Conservation (phyloP, 192 early-diverging fungal genomes). For the Backusella westeae region DNA sequence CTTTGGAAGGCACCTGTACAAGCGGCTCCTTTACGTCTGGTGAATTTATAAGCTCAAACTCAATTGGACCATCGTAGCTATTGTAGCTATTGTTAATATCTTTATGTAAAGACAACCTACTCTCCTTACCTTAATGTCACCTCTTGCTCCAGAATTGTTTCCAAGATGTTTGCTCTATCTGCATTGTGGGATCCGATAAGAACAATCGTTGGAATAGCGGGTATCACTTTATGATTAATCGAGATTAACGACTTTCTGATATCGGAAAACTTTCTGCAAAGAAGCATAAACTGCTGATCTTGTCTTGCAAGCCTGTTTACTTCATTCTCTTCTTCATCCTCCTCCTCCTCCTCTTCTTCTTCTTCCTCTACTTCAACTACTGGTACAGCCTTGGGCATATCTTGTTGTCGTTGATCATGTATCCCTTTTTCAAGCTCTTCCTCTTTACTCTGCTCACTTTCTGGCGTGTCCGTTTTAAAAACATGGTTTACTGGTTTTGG, state of each 20-base stretch:
- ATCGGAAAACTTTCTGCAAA: conserved; percentile 93
- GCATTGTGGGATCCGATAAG: conserved; percentile 83
- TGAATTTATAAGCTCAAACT: conserved; percentile 78
- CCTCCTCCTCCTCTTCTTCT: conserved; percentile 22
- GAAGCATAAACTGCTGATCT: conserved; percentile 75
- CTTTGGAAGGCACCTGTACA: conserved; percentile 79
- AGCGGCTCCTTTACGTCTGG: conserved; percentile 71
- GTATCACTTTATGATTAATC: conserved; percentile 70
- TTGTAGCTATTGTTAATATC: conserved; percentile 26
- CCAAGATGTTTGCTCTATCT: conserved; percentile 79
- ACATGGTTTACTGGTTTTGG: conserved; percentile 2
- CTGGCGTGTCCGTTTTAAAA: neutral
- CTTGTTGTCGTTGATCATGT: neutral
- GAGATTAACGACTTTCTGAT: conserved; percentile 89
- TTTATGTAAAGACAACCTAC: neutral
- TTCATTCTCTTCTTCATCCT: conserved; percentile 46
- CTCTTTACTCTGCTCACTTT: conserved; percentile 11
- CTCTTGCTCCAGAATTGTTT: conserved; percentile 81
- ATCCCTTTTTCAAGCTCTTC: conserved; percentile 28
- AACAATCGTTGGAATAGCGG: conserved; percentile 88
- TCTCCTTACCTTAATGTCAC: conserved; percentile 70
- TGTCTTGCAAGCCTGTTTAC: conserved; percentile 26
- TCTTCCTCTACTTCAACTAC: neutral
- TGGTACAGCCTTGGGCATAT: neutral
- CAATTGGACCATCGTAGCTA: conserved; percentile 82